phyloP scores from a whole-genome alignment of 495 filamentous ascomycete genomes.

The Penicillium tannophilum region DNA sequence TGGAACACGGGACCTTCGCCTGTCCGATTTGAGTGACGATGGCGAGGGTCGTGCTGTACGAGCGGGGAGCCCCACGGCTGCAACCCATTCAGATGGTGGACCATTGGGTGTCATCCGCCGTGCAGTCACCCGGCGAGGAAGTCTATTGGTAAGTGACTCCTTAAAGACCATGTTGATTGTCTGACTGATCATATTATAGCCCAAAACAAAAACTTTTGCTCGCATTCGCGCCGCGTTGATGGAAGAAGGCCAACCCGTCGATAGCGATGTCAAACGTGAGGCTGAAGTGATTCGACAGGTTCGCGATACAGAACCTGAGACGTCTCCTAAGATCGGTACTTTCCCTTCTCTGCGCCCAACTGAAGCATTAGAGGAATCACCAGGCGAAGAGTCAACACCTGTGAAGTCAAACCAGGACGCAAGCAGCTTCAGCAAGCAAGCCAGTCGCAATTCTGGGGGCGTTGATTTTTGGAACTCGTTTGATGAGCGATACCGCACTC shows the following conservation, averaged over 20 bases:
- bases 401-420: slow-evolving; percentile 61
- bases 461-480: slow-evolving; percentile 81
- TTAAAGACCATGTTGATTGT: neutral
- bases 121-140: slow-evolving; percentile 83
- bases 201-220: slow-evolving; percentile 93
- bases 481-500: slow-evolving; percentile 62
- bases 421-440: slow-evolving; percentile 72
- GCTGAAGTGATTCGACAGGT: slow-evolving; percentile 94
- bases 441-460: slow-evolving; percentile 67
- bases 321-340: slow-evolving; percentile 38
- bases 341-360: slow-evolving; percentile 51
- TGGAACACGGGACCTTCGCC: slow-evolving; percentile 81
- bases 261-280: slow-evolving; percentile 86
- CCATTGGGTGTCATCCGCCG: slow-evolving; percentile 55
- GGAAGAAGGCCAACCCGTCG: slow-evolving; percentile 84
- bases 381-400: slow-evolving; percentile 61
- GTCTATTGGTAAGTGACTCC: slow-evolving; percentile 66
- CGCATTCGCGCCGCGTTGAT: slow-evolving; percentile 85
- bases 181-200: slow-evolving; percentile 44
- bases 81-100: slow-evolving; percentile 44
- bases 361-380: slow-evolving; percentile 42
- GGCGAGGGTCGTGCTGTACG: slow-evolving; percentile 53
- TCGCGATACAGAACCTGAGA: slow-evolving; percentile 66
- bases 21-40: slow-evolving; percentile 86
- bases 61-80: slow-evolving; percentile 45